Evolutionary conservation across 2,329 filamentous ascomycete species (phyloP), one percentile per base, ranked within the genome.

Genomic region (Alternaria brassicae): DNA sequence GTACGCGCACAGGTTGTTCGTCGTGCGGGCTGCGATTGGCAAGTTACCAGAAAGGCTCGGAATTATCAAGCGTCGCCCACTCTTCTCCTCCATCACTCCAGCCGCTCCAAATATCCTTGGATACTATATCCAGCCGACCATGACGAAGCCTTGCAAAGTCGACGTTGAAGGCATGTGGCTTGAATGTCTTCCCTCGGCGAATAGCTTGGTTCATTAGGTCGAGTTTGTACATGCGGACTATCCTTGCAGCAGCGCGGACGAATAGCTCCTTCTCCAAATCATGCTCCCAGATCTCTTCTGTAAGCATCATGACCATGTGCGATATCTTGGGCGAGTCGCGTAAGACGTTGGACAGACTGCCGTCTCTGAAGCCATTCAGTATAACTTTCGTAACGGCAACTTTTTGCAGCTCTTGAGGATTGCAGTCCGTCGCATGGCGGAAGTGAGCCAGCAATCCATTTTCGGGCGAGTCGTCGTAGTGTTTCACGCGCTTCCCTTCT

Each of bases 391-490:
- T 68, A 10, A 71, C 39, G 3, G 64, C 66, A 5, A 71, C 41
- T 3, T 58, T 60, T 25, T 28, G 62, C 19, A 71, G 21, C 19
- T 15, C 7, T 9, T 45, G 44, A 12, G 62, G 25, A 27, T 68
- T 39, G 45, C 61, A 60, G 1, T 55, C 55, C 10, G 27, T 47
- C 3, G 67, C 67, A 12, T 36, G 25, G 2, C 58, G 44, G 17
- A 71, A 69, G 28, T 71, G 69, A 19, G 66, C 55, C n/a, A 71
- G 48, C 2, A 71, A 10, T 1, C 69, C 69, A 12, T 45, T 32
- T 13, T 69, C 63, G 2, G 66, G 67, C 17, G 64, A 67, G 53
- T 67, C 62, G 25, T 71, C 69, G 27, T 56, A 64, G 47, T 71
- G 67, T 27, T 61, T 61, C 23, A 56, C 55, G 34, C 39, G 45